These are phyloP conservation scores for Chaetomidium leptoderma DNA, from an alignment of 495 filamentous ascomycete species.

Conservation along the genomic window DNA sequence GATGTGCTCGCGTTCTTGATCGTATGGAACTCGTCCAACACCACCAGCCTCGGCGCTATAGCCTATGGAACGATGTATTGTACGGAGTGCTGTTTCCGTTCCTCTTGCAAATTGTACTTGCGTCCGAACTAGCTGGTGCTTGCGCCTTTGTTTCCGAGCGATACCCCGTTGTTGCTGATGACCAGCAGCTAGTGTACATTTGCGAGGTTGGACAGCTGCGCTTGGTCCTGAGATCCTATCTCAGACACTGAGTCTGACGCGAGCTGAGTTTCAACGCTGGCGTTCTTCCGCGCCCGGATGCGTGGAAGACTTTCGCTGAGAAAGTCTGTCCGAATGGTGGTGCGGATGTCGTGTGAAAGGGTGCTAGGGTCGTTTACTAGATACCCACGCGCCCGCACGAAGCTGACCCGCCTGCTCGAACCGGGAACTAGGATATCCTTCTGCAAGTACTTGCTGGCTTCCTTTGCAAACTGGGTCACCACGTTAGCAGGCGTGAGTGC, in stretches of 20 bases:
- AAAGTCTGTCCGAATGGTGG: background rate
- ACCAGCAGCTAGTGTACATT: background rate
- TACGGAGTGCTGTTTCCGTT: background rate
- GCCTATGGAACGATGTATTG: conserved; percentile 1
- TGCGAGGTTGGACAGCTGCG: background rate
- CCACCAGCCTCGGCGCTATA: conserved; percentile 11
- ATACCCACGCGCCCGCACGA: background rate
- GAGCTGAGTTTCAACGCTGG: background rate
- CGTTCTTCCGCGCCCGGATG: background rate
- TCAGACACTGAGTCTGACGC: background rate
- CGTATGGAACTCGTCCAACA: conserved; percentile 12
- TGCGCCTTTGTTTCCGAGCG: background rate
- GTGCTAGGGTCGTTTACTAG: background rate
- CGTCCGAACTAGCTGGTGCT: background rate
- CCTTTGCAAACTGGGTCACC: background rate
- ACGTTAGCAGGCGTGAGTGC: background rate
- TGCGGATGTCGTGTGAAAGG: background rate
- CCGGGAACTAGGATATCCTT: background rate
- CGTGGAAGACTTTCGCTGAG: background rate
- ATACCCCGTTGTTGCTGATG: background rate
- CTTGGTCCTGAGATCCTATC: background rate
- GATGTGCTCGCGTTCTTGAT: background rate
- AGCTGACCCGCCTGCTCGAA: background rate
- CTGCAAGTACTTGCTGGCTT: background rate
- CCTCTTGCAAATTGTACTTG: background rate